Base-by-base conservation (phyloP, 768 basidiomycete species). In the Antrodiella citrinella region DNA sequence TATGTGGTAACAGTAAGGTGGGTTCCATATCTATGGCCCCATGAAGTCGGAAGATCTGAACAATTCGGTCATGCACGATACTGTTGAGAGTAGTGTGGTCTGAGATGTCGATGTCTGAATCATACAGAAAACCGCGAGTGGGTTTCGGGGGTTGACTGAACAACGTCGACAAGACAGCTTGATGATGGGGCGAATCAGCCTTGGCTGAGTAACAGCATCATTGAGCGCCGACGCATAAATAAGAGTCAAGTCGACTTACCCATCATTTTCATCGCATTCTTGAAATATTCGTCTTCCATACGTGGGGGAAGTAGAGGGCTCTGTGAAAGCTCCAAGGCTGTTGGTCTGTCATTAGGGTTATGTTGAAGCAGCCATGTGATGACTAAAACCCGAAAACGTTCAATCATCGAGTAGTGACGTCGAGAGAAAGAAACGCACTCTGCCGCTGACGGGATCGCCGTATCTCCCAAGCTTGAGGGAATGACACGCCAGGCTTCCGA, bases 11-110 rank as follows among this genome's bases (percentile, higher is more conserved):
- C 10, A 96, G 71, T n/a, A 94, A 65, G 0, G 91, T 86, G 0
- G 91, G 85, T 57, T 89, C 87, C 66, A 85, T 84, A 54, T 92
- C 82, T 1, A 95, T 80, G 2, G 94, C 93, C 4, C 94, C 94
- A 60, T 94, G 94, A 3, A 94, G 74, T 30, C 84, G 80, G 65
- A 95, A 94, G 15, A 93, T 82, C 1, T 83, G 70, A 2, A 78
- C 72, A 3, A 96, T 69, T 15, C 82, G 80, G 45, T 93, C 88
- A 54, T 85, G 76, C 4, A 94, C 88, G 3, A 84, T 80, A 10
- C 80, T 78, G 57, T 82, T 86, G 56, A 94, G 63, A 19, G 81
- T 73, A 4, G 82, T 72, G 65, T 89, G 77, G 60, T 88, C 84
- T 3, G 84, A 81, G 19, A 78, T 67, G 54, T 84, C 82, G 4